These are phyloP conservation scores for Cordyceps militaris DNA, from an alignment of 2,329 filamentous ascomycete genomes.

Conservation along the genomic window DNA sequence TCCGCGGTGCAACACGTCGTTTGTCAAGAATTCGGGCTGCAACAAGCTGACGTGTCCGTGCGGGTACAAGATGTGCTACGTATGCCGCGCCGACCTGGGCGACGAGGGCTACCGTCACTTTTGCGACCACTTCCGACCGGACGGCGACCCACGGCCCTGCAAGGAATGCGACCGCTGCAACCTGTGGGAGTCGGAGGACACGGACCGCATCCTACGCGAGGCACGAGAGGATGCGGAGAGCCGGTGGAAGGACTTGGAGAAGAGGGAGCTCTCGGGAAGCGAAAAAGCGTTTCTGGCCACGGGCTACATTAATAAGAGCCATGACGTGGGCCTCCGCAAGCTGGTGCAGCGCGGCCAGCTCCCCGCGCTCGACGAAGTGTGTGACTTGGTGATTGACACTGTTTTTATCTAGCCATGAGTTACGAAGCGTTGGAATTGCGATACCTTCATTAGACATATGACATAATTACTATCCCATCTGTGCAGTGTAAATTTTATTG, in stretches of 20 bases:
- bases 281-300: slow-evolving; percentile 53
- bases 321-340: slow-evolving; percentile 24
- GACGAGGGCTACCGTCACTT: slow-evolving; percentile 86
- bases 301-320: slow-evolving; percentile 30
- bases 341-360: slow-evolving; percentile 27
- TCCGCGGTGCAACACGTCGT: slow-evolving; percentile 81
- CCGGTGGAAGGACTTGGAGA: slow-evolving; percentile 62
- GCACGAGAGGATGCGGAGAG: slow-evolving; percentile 66
- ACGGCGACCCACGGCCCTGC: slow-evolving; percentile 66
- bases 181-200: slow-evolving; percentile 69
- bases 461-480: background rate
- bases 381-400: slow-evolving; percentile 39
- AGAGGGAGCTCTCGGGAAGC: slow-evolving; percentile 45
- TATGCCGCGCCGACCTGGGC: slow-evolving; percentile 73
- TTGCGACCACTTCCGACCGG: slow-evolving; percentile 86
- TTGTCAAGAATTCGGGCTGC: slow-evolving; percentile 89
- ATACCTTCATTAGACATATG: background rate
- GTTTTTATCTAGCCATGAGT: slow-evolving; percentile 20
- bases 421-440: background rate
- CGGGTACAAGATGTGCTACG: slow-evolving; percentile 97
- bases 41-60: slow-evolving; percentile 96
- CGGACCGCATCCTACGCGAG: slow-evolving; percentile 57
- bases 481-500: background rate
- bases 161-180: slow-evolving; percentile 75
- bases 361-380: slow-evolving; percentile 36